phyloP scores from a whole-genome alignment of 345 rosid species.

The Eucalyptus lansdowneana region DNA sequence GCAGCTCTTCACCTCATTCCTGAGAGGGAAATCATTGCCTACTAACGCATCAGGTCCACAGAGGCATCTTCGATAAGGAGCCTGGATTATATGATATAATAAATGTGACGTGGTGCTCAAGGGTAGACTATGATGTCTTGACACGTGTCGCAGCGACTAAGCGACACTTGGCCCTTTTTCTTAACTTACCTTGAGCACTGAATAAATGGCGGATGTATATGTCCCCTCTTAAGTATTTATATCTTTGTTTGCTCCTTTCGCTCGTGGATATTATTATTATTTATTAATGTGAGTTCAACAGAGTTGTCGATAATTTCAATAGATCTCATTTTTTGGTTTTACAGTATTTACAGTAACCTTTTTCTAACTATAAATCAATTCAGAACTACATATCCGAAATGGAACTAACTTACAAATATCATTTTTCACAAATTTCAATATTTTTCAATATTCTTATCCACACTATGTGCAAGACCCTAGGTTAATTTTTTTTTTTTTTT shows the following conservation, averaged over 20 bases:
- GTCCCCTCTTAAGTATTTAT: background rate
- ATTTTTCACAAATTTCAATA: background rate
- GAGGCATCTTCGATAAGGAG: background rate
- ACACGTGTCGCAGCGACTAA: background rate
- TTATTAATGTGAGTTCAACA: background rate
- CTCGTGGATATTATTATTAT: too few relatives aligned
- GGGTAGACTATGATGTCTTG: background rate
- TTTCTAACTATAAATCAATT: background rate
- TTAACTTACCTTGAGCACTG: background rate
- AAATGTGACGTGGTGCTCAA: background rate
- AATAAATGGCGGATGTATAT: background rate
- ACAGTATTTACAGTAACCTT: background rate
- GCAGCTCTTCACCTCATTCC: constrained; percentile 14
- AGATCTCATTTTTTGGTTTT: background rate
- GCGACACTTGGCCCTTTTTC: background rate
- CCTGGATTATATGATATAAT: background rate
- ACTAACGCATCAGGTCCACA: background rate
- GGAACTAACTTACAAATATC: background rate
- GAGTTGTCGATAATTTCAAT: too few relatives aligned
- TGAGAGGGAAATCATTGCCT: constrained; percentile 14
- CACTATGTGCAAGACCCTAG: background rate
- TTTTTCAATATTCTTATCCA: background rate
- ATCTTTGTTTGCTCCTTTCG: background rate
- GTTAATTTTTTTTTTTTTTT: background rate
- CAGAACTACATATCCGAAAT: background rate